Conservation (phyloP, 768 basidiomycete genomes). For the Rhizopogon vesiculosus region DNA sequence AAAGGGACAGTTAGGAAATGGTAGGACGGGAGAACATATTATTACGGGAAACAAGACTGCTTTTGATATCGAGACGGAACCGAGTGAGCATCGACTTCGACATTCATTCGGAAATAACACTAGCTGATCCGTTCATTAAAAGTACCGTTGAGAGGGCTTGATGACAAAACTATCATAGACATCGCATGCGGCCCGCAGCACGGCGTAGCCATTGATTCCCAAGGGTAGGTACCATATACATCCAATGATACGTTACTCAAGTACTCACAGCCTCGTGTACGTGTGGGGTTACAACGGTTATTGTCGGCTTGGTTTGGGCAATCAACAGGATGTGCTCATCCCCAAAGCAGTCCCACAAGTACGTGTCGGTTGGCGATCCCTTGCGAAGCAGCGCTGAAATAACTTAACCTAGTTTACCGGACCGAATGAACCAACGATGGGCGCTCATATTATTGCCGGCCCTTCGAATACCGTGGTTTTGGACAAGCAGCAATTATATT, state of each 20-base stretch:
- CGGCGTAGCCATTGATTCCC: slow-evolving; percentile 70
- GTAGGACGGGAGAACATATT: slow-evolving; percentile 89
- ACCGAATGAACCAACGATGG: slow-evolving; percentile 59
- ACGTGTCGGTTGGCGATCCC: slow-evolving; percentile 4
- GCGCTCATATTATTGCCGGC: slow-evolving; percentile 64
- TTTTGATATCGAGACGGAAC: slow-evolving; percentile 72
- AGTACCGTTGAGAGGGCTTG: slow-evolving; percentile 76
- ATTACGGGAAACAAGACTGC: slow-evolving; percentile 80
- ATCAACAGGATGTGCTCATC: slow-evolving; percentile 74
- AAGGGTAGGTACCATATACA: slow-evolving; percentile 45
- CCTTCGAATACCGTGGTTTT: slow-evolving; percentile 81
- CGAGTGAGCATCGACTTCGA: slow-evolving; percentile 40
- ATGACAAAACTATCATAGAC: slow-evolving; percentile 72
- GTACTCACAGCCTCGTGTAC: slow-evolving; percentile 54
- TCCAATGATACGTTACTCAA: neutral
- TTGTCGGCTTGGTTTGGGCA: slow-evolving; percentile 84
- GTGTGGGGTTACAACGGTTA: slow-evolving; percentile 92
- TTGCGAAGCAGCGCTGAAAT: neutral
- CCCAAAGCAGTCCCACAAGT: slow-evolving; percentile 86
- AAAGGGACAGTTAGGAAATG: slow-evolving; percentile 91
- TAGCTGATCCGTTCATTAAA: neutral
- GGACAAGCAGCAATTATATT: slow-evolving; percentile 83
- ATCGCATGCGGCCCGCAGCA: slow-evolving; percentile 90
- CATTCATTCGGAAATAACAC: neutral
- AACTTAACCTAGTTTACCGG: slow-evolving; percentile 60